Evolutionary conservation across 192 early-diverging fungal species (phyloP).

Genomic region (Paraglomus occultum): DNA sequence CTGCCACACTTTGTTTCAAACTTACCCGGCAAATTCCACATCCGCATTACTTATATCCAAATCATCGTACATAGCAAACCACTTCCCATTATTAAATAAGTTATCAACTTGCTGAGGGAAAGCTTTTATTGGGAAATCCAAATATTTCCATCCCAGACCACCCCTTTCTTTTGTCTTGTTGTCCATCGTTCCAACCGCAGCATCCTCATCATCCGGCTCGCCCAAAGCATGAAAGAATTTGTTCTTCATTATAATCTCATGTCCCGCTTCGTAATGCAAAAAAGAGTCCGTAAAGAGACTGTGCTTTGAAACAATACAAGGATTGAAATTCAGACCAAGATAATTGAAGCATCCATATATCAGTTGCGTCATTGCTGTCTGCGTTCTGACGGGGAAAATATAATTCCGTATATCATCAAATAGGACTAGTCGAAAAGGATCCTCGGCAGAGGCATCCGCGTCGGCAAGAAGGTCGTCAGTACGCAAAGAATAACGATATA

Average conservation of each 20-base stretch:
- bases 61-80: slow-evolving; percentile 33
- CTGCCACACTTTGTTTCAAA: not conserved
- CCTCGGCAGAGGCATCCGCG: slow-evolving; percentile 39
- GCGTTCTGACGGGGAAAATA: slow-evolving; percentile 43
- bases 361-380: slow-evolving; percentile 40
- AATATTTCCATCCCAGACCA: slow-evolving; percentile 14
- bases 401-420: slow-evolving; percentile 53
- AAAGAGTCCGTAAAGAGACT: slow-evolving; percentile 14
- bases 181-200: slow-evolving; percentile 38
- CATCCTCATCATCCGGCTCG: slow-evolving; percentile 25
- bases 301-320: slow-evolving; percentile 32
- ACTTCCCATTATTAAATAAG: slow-evolving; percentile 35
- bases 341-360: slow-evolving; percentile 51
- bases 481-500: too few species aligned
- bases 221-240: slow-evolving; percentile 15
- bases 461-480: too few species aligned
- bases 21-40: slow-evolving; percentile 38
- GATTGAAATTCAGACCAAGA: slow-evolving; percentile 47
- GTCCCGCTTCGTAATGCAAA: not conserved
- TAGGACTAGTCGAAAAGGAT: slow-evolving; percentile 51
- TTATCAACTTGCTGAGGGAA: slow-evolving; percentile 39
- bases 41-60: slow-evolving; percentile 21
- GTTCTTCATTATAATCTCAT: slow-evolving; percentile 12
- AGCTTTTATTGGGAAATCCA: slow-evolving; percentile 32
- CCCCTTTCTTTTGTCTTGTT: slow-evolving; percentile 24